phyloP scores from a whole-genome alignment of 2,329 filamentous ascomycete species.

The Epichloe aotearoae region DNA sequence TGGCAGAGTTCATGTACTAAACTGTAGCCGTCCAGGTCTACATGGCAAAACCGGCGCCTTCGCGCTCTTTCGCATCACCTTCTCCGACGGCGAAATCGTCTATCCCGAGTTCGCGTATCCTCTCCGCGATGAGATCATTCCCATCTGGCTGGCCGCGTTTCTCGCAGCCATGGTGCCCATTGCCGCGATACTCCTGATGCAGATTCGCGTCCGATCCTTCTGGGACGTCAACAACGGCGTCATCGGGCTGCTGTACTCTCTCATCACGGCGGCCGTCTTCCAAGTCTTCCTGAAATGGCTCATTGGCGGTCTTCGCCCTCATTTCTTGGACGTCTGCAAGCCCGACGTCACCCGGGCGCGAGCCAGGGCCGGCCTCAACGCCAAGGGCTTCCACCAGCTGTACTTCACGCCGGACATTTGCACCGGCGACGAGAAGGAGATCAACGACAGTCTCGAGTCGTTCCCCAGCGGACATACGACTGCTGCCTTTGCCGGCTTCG shows the following conservation, averaged over 20 bases:
- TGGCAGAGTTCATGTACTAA: neutral
- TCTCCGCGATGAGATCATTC: slow-evolving; percentile 54
- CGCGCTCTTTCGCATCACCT: slow-evolving; percentile 44
- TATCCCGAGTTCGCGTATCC: slow-evolving; percentile 60
- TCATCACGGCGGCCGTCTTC: slow-evolving; percentile 60
- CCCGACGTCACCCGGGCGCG: slow-evolving; percentile 25
- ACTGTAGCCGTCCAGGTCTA: slow-evolving; percentile 34
- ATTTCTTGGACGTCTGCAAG: slow-evolving; percentile 59
- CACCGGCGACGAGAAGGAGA: slow-evolving; percentile 49
- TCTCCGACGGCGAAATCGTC: slow-evolving; percentile 53
- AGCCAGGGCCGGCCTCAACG: slow-evolving; percentile 27
- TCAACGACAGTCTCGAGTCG: slow-evolving; percentile 56
- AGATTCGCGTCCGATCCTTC: slow-evolving; percentile 54
- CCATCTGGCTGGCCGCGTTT: slow-evolving; percentile 57
- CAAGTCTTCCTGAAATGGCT: slow-evolving; percentile 67
- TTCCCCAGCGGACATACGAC: slow-evolving; percentile 65
- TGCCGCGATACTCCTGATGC: slow-evolving; percentile 48
- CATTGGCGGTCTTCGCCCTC: slow-evolving; percentile 58
- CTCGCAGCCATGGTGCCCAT: slow-evolving; percentile 54
- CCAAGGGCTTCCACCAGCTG: slow-evolving; percentile 40
- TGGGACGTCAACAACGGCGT: slow-evolving; percentile 61
- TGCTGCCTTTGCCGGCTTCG: slow-evolving; percentile 58
- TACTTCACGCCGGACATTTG: slow-evolving; percentile 61
- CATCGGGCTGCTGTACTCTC: slow-evolving; percentile 54
- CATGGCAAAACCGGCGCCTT: slow-evolving; percentile 49